Evolutionary conservation across 2,329 filamentous ascomycete genomes (phyloP), one percentile per base, ranked within the genome.

Genomic region (Orbilia quercus): DNA sequence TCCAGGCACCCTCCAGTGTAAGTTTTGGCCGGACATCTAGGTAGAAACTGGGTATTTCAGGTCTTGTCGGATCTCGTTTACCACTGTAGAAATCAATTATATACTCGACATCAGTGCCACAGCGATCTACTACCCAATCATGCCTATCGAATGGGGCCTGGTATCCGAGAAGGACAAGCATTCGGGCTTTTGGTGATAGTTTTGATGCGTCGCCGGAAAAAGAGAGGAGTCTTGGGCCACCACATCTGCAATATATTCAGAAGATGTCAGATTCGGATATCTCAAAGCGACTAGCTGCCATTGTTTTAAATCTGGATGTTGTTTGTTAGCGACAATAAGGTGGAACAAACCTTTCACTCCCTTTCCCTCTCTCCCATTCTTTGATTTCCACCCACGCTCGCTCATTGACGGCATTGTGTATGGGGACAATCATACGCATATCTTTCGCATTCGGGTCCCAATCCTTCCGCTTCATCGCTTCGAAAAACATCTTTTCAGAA

Each of bases 391-490:
- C 85, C 95, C 95, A 99, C 0, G 95, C 95, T 44, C 91, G 85
- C 85, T 99, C 95, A 82, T 99, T 99, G 75, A 99, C 95, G 47
- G 95, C 95, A 80, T 99, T 99, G 82, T 99, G 95, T 78, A 98
- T 98, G 1, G 92, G 95, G 62, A 98, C 93, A 34, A 98, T 93
- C 34, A 91, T 91, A 78, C 87, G 89, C 89, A 97, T 97, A 81
- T 96, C 92, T 4, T 85, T 83, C 0, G 86, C 87, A 12, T 84
- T 83, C 28, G 86, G 89, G 73, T 88, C 87, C 82, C 92, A 89
- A 45, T 89, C 90, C 82, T 99, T 99, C 79, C 94, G 89, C 83
- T 90, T 88, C 88, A 99, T 94, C 47, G 95, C 95, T 51, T 96
- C 91, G 82, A 98, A 98, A 84, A 99, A 99, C 88, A 97, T 96